Base-by-base conservation (phyloP, 495 filamentous ascomycete species). In the Tuber magnatum region DNA sequence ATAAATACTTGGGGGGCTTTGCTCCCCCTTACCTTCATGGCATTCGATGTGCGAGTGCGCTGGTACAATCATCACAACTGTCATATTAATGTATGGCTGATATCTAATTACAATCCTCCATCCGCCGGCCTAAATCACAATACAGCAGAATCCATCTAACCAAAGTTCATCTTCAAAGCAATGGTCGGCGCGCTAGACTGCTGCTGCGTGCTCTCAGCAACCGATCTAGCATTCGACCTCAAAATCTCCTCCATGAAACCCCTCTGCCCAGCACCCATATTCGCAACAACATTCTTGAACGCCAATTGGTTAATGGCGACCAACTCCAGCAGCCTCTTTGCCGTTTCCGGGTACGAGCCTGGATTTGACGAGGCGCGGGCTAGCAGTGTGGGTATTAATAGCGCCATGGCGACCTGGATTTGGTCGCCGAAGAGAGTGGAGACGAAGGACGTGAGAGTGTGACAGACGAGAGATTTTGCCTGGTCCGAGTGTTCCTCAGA, bases 121-220 rank as follows among this genome's bases (percentile, higher is more conserved):
- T 71, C 39, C 18, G 41, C 22, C 69, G 7, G 41, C 22, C 69
- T 24, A 71, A 71, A 43, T 35, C 35, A 40, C 28, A 40, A 71
- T 40, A 71, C 18, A n/a, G 39, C 4, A 24, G 39, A 28, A 10
- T 10, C 69, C 69, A 39, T n/a, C 16, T 39, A 65, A 35, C 76
- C 80, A 88, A 99, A 97, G 82, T 97, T 88, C 91, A 98, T 94
- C 86, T 94, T 93, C 83, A 99, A 82, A 71, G 93, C 93, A 87
- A 99, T 99, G 76, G 85, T 97, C 22, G 95, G 96, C 84, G 90
- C 89, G 75, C 86, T 88, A 46, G 87, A 86, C 68, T 84, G 87
- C 32, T 76, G 16, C 71, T 84, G 83, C 84, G 42, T 81, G 82
- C 77, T 81, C 85, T 42, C 76, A 83, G 73, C 77, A 75, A 48